phyloP scores from a whole-genome alignment of 2,329 filamentous ascomycete species.

The Botrytis elliptica region DNA sequence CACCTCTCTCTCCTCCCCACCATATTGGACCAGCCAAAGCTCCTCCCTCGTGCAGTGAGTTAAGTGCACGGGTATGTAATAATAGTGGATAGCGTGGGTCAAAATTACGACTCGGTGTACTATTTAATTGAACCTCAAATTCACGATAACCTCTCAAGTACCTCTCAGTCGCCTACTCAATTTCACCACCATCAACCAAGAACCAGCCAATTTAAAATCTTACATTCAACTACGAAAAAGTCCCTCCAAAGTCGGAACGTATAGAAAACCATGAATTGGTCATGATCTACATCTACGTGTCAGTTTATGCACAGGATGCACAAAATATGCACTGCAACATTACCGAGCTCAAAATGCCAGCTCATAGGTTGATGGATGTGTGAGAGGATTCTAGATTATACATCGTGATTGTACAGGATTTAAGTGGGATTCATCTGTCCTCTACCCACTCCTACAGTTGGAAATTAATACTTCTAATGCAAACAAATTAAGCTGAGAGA shows the following conservation, averaged over 20 bases:
- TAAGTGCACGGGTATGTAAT: not conserved
- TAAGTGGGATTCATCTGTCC: not conserved
- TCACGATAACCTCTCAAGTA: not conserved
- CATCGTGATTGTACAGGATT: slow-evolving; percentile 5
- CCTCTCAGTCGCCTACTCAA: not conserved
- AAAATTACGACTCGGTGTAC: not conserved
- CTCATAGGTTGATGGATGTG: slow-evolving; percentile 9
- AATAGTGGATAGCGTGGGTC: slow-evolving; percentile 16
- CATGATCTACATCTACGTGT: slow-evolving; percentile 18
- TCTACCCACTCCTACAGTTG: not conserved
- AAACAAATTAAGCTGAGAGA: not conserved
- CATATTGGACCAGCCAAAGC: not conserved
- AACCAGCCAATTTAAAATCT: not conserved
- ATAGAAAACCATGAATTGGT: not conserved
- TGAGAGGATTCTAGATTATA: slow-evolving; percentile 15
- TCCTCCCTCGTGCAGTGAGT: slow-evolving; percentile 6
- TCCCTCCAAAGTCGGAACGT: not conserved
- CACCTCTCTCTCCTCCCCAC: slow-evolving; percentile 13
- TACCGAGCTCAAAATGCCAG: slow-evolving; percentile 19
- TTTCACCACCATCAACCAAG: slow-evolving; percentile 2
- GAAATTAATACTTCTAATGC: not conserved
- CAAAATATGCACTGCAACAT: slow-evolving; percentile 18
- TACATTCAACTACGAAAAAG: not conserved
- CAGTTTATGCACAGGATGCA: slow-evolving; percentile 19
- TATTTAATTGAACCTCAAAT: not conserved